Base-by-base conservation (phyloP, 2,329 filamentous ascomycete species). In the Phyllosticta citrichinensis region DNA sequence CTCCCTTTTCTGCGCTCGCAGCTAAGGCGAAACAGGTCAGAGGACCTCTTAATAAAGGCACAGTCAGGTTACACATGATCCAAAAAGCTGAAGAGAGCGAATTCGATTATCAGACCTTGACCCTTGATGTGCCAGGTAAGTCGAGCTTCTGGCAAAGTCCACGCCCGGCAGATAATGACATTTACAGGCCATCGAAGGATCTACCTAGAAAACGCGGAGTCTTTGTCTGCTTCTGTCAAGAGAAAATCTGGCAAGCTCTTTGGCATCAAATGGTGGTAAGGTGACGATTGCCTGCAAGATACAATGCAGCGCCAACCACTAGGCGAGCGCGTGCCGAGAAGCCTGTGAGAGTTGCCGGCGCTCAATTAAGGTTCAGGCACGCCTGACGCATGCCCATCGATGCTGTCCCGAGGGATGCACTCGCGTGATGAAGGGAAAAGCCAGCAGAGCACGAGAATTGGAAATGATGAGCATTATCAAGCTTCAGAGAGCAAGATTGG, bases 71-170 rank as follows among this genome's bases (percentile, higher is more conserved):
- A 59, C 91, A 97, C 71, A 84, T 96, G 81, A 81, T 87, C 55
- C 90, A 86, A 73, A 78, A 79, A 40, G 79, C 82, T 1, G 84
- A 84, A 33, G 80, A 85, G 47, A 75, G 79, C 57, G 85, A 90
- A 51, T 91, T 85, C 70, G 82, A 89, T 67, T 97, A 96, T 75
- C 84, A 86, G 70, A 85, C 91, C 70, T 79, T 97, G 52, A 88
- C 85, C 58, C 71, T 97, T 55, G 91, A 96, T 72, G 83, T 96
- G 25, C 86, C 83, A 66, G 91, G 89, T 64, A 69, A 74, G 64
- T 71, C 80, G 8, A 22, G n/a, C 19, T 9, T 9, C 24, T 52
- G 3, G 3, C 53, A 2, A 20, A 4, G 20, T 4, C n/a, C n/a
- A 8, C 10, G 4, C 17, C 17, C 14, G 19, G 11, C 24, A 33